Evolutionary conservation across 331 rosid species (phyloP).

Genomic region (Malus hybrid): DNA sequence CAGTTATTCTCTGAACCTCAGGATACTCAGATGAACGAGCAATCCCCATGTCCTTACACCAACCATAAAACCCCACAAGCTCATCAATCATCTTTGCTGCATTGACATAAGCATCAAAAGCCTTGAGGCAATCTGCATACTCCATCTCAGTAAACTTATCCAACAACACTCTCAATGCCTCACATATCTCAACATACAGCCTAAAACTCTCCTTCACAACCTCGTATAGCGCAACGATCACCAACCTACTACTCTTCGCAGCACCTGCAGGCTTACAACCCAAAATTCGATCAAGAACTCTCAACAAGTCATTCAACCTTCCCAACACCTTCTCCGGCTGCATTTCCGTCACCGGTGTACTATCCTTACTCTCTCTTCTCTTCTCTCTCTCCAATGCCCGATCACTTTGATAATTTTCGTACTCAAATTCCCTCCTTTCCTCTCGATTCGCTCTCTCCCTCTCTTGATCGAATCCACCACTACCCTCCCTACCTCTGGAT

Average conservation of each 20-base stretch:
- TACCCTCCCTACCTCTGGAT: slow-evolving; percentile 13
- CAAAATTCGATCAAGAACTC: slow-evolving; percentile 53
- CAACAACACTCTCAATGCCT: slow-evolving; percentile 61
- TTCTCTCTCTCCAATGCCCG: slow-evolving; percentile 29
- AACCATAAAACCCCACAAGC: slow-evolving; percentile 54
- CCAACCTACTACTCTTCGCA: slow-evolving; percentile 58
- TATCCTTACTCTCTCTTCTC: slow-evolving; percentile 13
- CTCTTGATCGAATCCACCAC: background rate
- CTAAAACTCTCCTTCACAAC: slow-evolving; percentile 67
- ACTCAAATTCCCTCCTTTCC: slow-evolving; percentile 27
- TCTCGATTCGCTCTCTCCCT: slow-evolving; percentile 18
- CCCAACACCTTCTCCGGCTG: slow-evolving; percentile 53
- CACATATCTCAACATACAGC: slow-evolving; percentile 56
- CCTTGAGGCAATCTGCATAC: slow-evolving; percentile 48
- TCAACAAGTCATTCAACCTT: slow-evolving; percentile 47
- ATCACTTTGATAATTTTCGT: slow-evolving; percentile 18
- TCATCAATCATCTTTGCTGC: slow-evolving; percentile 67
- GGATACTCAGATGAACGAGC: slow-evolving; percentile 79
- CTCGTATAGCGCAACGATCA: slow-evolving; percentile 51
- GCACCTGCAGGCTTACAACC: slow-evolving; percentile 65
- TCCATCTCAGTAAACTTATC: slow-evolving; percentile 78
- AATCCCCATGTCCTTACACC: slow-evolving; percentile 77
- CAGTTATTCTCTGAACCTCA: slow-evolving; percentile 64
- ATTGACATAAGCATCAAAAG: slow-evolving; percentile 56
- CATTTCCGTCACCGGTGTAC: slow-evolving; percentile 62